phyloP scores from a whole-genome alignment of 495 filamentous ascomycete species.

The Podospora anserina region DNA sequence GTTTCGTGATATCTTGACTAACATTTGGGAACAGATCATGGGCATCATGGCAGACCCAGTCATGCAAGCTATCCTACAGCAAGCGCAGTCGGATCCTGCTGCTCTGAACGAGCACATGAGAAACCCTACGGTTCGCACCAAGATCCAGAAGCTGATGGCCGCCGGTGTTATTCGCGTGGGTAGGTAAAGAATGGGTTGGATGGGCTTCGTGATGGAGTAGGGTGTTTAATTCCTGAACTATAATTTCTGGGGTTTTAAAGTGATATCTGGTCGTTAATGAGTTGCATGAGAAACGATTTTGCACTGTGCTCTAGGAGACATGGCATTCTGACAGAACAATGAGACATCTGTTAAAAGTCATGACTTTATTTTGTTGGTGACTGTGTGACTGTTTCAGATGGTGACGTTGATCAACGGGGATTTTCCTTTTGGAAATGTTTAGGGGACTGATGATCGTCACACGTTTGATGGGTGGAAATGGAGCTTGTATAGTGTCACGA shows the following conservation, averaged over 20 bases:
- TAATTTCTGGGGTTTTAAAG: neutral
- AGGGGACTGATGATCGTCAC: neutral
- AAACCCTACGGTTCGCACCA: conserved; percentile 75
- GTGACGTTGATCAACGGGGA: neutral
- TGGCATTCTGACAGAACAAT: neutral
- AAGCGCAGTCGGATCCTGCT: conserved; percentile 89
- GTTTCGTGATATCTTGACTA: neutral
- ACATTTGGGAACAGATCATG: conserved; percentile 60
- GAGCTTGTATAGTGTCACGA: neutral
- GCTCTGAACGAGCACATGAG: conserved; percentile 96
- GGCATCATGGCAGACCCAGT: conserved; percentile 88
- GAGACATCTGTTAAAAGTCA: neutral
- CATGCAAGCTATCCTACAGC: conserved; percentile 95
- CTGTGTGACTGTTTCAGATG: neutral
- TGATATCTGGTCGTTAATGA: conserved; percentile 20
- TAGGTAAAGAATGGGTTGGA: conserved; percentile 33
- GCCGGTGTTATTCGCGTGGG: conserved; percentile 89
- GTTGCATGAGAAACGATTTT: conserved; percentile 19
- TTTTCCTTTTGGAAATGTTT: neutral
- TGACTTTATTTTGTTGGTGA: neutral
- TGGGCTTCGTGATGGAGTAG: neutral
- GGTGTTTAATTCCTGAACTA: neutral
- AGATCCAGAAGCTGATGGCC: conserved; percentile 89
- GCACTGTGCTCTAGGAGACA: conserved; percentile 5
- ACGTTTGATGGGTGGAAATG: neutral